phyloP scores from a whole-genome alignment of 1,139 yeast genomes.

The Wickerhamomyces sp. region DNA sequence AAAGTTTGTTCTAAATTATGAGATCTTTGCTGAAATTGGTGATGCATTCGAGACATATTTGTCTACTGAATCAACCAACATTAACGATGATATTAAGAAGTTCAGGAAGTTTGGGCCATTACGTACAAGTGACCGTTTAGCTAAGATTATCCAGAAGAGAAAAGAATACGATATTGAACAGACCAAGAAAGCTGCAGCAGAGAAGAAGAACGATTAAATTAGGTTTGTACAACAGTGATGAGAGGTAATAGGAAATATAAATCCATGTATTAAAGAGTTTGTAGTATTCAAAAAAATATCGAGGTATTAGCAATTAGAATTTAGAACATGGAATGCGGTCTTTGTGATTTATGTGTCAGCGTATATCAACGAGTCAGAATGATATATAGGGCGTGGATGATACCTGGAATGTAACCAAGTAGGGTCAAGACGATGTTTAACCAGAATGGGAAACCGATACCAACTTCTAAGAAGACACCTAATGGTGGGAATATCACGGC shows the following conservation, averaged over 20 bases:
- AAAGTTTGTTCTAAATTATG: constrained; percentile 48
- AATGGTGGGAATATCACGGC: constrained; percentile 70
- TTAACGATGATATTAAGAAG: constrained; percentile 32
- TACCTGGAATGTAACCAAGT: constrained; percentile 64
- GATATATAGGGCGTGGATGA: constrained; percentile 59
- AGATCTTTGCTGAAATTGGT: constrained; percentile 49
- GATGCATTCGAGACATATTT: constrained; percentile 36
- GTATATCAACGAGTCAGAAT: constrained; percentile 30
- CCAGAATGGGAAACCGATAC: constrained; percentile 52
- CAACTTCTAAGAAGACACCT: constrained; percentile 70
- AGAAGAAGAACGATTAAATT: constrained; percentile 10
- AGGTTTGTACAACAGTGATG: neutral
- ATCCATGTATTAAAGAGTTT: too few relatives aligned
- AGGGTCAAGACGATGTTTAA: constrained; percentile 58
- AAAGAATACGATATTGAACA: constrained; percentile 13
- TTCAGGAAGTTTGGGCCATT: constrained; percentile 62
- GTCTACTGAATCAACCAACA: constrained; percentile 26
- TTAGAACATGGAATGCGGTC: too few relatives aligned
- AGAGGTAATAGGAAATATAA: neutral
- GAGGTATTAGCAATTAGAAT: too few relatives aligned
- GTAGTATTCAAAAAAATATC: too few relatives aligned
- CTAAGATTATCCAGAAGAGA: constrained; percentile 30
- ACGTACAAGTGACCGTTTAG: constrained; percentile 41
- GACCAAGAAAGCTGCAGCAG: constrained; percentile 3
- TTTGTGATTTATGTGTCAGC: too few relatives aligned